Percentiles rank a stretch among this genome's conserved stretches.
These are phyloP conservation scores for Fraxinus albicans DNA, from an alignment of 305 asterid species.

Conservation along the genomic window DNA sequence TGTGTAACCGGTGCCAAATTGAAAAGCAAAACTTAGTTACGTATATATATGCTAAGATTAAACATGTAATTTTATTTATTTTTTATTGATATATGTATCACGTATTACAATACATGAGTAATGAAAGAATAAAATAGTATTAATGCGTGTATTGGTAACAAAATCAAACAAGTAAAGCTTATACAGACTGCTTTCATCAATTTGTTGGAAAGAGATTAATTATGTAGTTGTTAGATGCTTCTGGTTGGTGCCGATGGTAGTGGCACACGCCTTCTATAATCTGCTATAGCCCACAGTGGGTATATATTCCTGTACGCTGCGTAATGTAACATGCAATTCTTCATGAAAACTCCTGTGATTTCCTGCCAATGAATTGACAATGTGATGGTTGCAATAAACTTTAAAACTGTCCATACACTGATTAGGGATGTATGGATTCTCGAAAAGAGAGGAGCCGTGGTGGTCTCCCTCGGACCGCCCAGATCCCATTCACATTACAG, in stretches of 20 bases:
- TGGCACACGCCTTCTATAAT: slow-evolving; percentile 49
- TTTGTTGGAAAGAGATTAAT: neutral
- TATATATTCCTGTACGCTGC: slow-evolving; percentile 68
- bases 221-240: neutral
- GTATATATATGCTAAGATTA: neutral
- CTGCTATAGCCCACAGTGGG: slow-evolving; percentile 89
- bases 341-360: slow-evolving; percentile 75
- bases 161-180: neutral
- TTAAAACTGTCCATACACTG: neutral
- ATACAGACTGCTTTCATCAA: neutral
- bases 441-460: too few species aligned
- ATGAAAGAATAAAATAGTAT: neutral
- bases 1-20: neutral
- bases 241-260: slow-evolving; percentile 27
- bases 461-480: too few species aligned
- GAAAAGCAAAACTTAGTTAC: neutral
- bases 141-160: neutral
- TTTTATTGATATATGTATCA: neutral
- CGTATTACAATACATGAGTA: neutral
- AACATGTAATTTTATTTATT: neutral
- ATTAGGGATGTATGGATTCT: too few species aligned
- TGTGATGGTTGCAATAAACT: neutral
- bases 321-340: slow-evolving; percentile 86
- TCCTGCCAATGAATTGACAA: slow-evolving; percentile 41
- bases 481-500: neutral